Evolutionary conservation across 2,329 filamentous ascomycete genomes (phyloP).

Genomic region (Herpotrichia juniperi): DNA sequence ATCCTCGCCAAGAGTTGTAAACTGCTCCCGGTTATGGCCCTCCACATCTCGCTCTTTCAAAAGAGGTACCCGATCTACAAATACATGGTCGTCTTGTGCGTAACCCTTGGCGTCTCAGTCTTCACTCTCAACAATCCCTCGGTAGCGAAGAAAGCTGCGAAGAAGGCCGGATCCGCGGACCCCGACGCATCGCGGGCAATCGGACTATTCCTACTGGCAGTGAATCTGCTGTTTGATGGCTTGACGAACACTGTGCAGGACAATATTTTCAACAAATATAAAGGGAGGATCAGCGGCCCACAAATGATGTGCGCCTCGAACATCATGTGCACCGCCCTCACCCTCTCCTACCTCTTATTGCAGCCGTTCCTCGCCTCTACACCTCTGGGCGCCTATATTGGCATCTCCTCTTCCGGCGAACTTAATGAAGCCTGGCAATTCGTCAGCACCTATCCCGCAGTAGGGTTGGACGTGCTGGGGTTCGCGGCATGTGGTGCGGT

Average conservation of each 20-base stretch:
- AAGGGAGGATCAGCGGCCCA: conserved; percentile 80
- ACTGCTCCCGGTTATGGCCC: conserved; percentile 96
- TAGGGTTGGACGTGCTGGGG: conserved; percentile 85
- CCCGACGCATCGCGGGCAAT: conserved; percentile 69
- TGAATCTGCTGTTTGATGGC: conserved; percentile 95
- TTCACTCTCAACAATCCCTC: conserved; percentile 83
- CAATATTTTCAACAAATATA: conserved; percentile 81
- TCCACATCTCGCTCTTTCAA: conserved; percentile 91
- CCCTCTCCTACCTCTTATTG: conserved; percentile 74
- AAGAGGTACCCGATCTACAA: conserved; percentile 93
- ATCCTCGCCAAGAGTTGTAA: conserved; percentile 98
- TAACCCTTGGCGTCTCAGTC: conserved; percentile 89
- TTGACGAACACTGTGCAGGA: conserved; percentile 97
- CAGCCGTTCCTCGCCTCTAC: conserved; percentile 79
- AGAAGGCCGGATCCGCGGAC: conserved; percentile 57
- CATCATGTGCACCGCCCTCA: conserved; percentile 80
- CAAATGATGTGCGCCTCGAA: conserved; percentile 99
- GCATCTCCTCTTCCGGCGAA: conserved; percentile 67
- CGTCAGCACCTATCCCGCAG: conserved; percentile 76
- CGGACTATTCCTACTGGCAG: conserved; percentile 80
- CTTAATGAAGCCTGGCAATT: conserved; percentile 80
- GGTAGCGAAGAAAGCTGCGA: conserved; percentile 44
- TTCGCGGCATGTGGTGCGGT: conserved; percentile 91
- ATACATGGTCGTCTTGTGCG: conserved; percentile 88
- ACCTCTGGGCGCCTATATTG: conserved; percentile 48